Base-by-base conservation (phyloP, 208 protist genomes). In the Leishmania martiniquensis region DNA sequence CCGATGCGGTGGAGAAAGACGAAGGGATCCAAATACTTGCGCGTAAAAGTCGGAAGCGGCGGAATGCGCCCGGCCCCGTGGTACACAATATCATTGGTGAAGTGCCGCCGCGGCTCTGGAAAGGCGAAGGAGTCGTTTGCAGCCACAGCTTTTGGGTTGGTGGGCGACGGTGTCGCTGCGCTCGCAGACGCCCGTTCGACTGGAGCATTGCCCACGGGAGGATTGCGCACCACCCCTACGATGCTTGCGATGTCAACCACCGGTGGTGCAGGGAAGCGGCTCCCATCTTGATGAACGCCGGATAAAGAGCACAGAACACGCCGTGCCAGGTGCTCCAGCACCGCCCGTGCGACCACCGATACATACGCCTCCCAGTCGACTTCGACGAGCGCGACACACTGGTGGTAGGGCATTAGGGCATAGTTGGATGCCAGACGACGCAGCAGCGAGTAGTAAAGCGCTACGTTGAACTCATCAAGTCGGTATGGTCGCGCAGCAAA, bases 281-380 rank as follows among this genome's bases (percentile, higher is more conserved):
- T 37, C 32, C 68, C 9, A 2, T 29, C 12, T 13, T 45, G 32
- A 12, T 25, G 70, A 9, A 34, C 15, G 44, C n/a, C n/a, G 39
- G 12, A 63, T 22, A 45, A 37, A 32, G 60, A 54, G 10, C 7
- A 42, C 71, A 82, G 70, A 32, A 86, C 75, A 72, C 81, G 72
- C 37, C 76, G 55, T 51, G 81, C 87, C 25, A 93, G 62, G 74
- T 86, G 80, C 52, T 86, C 76, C 17, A 96, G 65, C 12, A 78
- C 85, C 17, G 81, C 74, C 32, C 85, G 77, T 4, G 90, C 89
- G 39, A 95, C 78, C 15, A 83, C 52, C 47, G 84, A 84, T 10
- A 95, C 78, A 78, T 95, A 97, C 72, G 91, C 81, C 76, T 89
- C 85, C 87, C 89, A 96, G 72, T 90, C 88, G 2, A 97, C 79